Conservation (phyloP, 176 grass and related monocot genomes). For the sorghum (Sorghum bicolor) region Sorghum_bicolor_NCBIv3 NC_012872.2:62651501-62652000, state of each 20-base stretch:
- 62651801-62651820: slow-evolving; percentile 21
- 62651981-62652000: slow-evolving; percentile 78
- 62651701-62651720: slow-evolving; percentile 76
- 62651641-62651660: slow-evolving; percentile 24
- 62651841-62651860: slow-evolving; percentile 92
- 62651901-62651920: slow-evolving; percentile 71
- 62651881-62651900: slow-evolving; percentile 60
- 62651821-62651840: slow-evolving; percentile 72
- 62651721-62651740: slow-evolving; percentile 62
- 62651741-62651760: slow-evolving; percentile 30
- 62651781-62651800: slow-evolving; percentile 22
- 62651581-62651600: background rate
- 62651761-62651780: background rate
- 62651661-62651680: slow-evolving; percentile 53
- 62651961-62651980: slow-evolving; percentile 89
- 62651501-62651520: slow-evolving; percentile 27
- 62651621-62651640: slow-evolving; percentile 20
- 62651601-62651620: background rate
- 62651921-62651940: slow-evolving; percentile 43
- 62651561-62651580: background rate
- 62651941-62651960: slow-evolving; percentile 72
- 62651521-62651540: background rate
- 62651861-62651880: slow-evolving; percentile 88
- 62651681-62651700: slow-evolving; percentile 94
- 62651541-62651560: background rate